Evolutionary conservation across 345 rosid species (phyloP), one percentile per base, ranked within the genome.

Genomic region (Acer campestre): DNA sequence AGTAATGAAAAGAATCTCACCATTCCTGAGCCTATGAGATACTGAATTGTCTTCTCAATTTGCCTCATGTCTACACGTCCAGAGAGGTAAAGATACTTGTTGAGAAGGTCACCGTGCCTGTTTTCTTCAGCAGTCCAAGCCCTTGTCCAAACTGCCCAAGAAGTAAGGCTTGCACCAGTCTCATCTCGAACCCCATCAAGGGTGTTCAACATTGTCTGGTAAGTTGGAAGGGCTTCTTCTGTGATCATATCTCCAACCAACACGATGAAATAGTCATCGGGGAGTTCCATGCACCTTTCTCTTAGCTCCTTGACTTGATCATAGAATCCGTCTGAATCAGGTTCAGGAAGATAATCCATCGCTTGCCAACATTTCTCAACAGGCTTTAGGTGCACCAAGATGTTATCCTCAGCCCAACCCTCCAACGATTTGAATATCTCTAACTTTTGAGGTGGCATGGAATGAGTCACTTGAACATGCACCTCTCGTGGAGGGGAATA

Each of bases 41-140:
- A 89, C 76, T 91, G 95, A 79, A 89, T 86, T 16, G 95, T 91
- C 86, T 84, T 91, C 78, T 91, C 95, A 79, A 91, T 84, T 81
- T 88, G 91, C 81, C 80, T 86, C 95, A 91, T 89, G 82, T 91
- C 90, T 35, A 91, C 93, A 11, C 95, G 89, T 73, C 95, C 95
- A 78, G 92, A 85, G 23, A 91, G 82, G 80, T 91, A 91, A 25
- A 91, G 91, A 83, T 89, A 91, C 82, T 86, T 91, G 59, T 89
- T 89, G 74, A 91, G 95, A 61, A 89, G 88, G 82, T 91, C 93
- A 6, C 93, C 95, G 40, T 89, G 93, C 72, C 95, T 88, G 48
- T 91, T 91, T 81, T 91, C 95, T 79, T 91, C 93, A 71, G 92
- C 95, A 51, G 92, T 91, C 93, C 95, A 89, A 14, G 90, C 95